Evolutionary conservation across 2,329 filamentous ascomycete genomes (phyloP).

Genomic region (Colletotrichum siamense): DNA sequence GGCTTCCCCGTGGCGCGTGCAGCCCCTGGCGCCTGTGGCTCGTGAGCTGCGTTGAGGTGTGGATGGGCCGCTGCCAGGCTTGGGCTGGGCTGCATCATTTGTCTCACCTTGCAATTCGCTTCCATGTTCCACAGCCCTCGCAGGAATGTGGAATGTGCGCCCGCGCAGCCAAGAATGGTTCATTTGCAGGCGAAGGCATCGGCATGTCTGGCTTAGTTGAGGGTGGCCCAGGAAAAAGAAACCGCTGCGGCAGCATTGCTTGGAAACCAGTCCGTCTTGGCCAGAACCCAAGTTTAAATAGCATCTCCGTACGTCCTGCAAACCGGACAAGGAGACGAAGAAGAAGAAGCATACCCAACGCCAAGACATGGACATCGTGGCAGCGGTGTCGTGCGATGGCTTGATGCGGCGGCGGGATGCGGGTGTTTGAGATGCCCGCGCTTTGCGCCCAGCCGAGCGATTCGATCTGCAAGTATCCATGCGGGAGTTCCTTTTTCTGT

Average conservation of each 20-base stretch:
- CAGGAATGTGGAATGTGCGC: conserved; percentile 14
- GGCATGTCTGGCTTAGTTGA: not conserved
- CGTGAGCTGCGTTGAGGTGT: not conserved
- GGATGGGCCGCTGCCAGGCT: conserved; percentile 15
- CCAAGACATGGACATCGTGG: conserved; percentile 12
- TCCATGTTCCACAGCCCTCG: conserved; percentile 14
- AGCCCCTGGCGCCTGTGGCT: conserved; percentile 10
- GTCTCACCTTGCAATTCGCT: conserved; percentile 20
- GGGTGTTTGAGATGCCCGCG: conserved; percentile 17
- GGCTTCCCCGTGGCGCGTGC: conserved; percentile 20
- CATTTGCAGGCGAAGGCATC: not conserved
- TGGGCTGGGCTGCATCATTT: conserved; percentile 17
- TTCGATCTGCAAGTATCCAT: conserved; percentile 10
- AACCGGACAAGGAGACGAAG: not conserved
- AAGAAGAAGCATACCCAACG: not conserved
- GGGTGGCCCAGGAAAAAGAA: not conserved
- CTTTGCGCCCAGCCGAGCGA: conserved; percentile 8
- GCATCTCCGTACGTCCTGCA: not conserved
- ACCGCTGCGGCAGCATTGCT: not conserved
- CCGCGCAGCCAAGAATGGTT: not conserved
- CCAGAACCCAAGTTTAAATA: not conserved
- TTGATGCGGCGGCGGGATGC: conserved; percentile 6
- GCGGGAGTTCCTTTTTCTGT: not conserved
- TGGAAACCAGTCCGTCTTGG: not conserved
- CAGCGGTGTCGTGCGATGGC: not conserved